A percentile compares a stretch with the other conserved stretches of the same genome.
These are phyloP conservation scores for Alternaria gansuensis DNA, from an alignment of 2,329 filamentous ascomycete species.

Conservation along the genomic window DNA sequence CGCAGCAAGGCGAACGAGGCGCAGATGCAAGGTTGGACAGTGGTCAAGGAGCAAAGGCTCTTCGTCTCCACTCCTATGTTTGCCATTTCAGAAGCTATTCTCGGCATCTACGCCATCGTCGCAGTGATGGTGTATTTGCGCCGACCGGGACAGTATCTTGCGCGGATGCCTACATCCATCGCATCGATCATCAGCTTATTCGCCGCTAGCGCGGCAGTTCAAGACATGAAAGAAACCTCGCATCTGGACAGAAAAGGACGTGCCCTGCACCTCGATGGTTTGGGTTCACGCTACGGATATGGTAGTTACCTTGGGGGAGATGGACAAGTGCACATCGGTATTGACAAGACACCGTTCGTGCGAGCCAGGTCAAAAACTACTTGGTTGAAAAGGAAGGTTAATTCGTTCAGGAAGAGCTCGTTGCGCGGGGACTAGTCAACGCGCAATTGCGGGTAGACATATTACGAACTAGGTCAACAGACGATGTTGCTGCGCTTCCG, in stretches of 20 bases:
- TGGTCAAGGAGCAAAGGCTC: constrained; percentile 42
- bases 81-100: constrained; percentile 55
- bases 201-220: constrained; percentile 57
- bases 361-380: constrained; percentile 25
- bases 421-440: neutral
- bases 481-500: too few relatives aligned
- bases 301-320: constrained; percentile 62
- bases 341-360: constrained; percentile 60
- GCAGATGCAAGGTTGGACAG: constrained; percentile 17
- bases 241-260: constrained; percentile 31
- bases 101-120: constrained; percentile 57
- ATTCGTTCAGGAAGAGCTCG: neutral
- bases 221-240: constrained; percentile 46
- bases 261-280: constrained; percentile 23
- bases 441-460: too few relatives aligned
- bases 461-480: too few relatives aligned
- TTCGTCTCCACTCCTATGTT: constrained; percentile 62
- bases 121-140: constrained; percentile 57
- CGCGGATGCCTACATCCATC: constrained; percentile 62
- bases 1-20: neutral
- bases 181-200: constrained; percentile 60
- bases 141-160: constrained; percentile 56
- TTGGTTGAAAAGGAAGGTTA: constrained; percentile 26
- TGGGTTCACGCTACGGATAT: constrained; percentile 56
- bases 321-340: constrained; percentile 60